Base-by-base conservation (phyloP, 176 grass and related monocot species). In the Oryza glumipatula region DNA sequence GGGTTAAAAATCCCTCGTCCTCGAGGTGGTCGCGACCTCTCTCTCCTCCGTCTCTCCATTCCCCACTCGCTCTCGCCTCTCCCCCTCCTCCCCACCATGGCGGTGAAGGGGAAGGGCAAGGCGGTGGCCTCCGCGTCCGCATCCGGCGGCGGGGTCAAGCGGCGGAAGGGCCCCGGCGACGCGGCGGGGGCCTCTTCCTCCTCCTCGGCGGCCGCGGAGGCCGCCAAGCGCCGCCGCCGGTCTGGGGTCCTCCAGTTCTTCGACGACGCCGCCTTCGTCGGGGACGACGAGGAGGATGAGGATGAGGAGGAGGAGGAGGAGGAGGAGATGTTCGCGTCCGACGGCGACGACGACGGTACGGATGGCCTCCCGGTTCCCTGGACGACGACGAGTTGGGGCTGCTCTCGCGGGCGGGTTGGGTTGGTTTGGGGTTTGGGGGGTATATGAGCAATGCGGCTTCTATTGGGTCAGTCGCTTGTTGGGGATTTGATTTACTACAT, bases 21-120 rank as follows among this genome's bases (percentile, higher is more conserved):
- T 89, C 74, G 49, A 3, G 9, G 9, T n/a, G 15, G 44, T 71
- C 83, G 83, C 46, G 24, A 3, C 70, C 35, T 24, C 68, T 32
- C 70, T 61, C 44, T 80, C 82, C 78, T 61, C 16, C 28, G 10
- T 54, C 82, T 54, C 82, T 32, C 72, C 82, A 70, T 48, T 85
- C 66, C 24, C 70, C 64, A 24, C 5, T 23, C 33, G 30, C 30
- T 32, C 30, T 32, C 30, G 30, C 30, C 30, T 32, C 30, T 7
- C 78, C 38, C 47, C 80, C 28, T 28, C 72, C 17, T 9, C 33
- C 33, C 17, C 82, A 19, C 84, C 80, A 99, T 96, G 96, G 90
- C 91, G 76, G 70, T 89, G 70, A 94, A 88, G 81, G 89, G 89
- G 58, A 99, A 96, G 78, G 91, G 90, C 28, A 99, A 99, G 84